Conservation (phyloP, 1,284 basidiomycete genomes). For the Kwoniella shivajii region DNA sequence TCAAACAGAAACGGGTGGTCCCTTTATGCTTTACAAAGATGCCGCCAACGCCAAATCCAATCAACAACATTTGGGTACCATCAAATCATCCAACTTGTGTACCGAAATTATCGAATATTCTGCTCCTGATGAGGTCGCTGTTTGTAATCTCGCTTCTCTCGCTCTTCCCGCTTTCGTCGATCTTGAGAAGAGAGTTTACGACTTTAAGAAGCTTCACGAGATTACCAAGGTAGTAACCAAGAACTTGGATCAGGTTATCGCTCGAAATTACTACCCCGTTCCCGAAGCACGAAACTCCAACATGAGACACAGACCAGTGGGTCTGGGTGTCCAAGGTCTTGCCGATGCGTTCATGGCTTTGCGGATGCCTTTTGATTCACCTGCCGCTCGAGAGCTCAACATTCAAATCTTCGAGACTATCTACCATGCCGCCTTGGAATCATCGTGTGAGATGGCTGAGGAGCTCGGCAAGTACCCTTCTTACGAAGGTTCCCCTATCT, state of each 20-base stretch:
- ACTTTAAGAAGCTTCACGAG: conserved; percentile 94
- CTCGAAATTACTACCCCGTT: conserved; percentile 73
- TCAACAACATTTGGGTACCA: conserved; percentile 97
- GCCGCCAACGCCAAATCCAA: conserved; percentile 91
- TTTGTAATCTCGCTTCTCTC: conserved; percentile 98
- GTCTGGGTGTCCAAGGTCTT: conserved; percentile 96
- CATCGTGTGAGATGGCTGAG: conserved; percentile 85
- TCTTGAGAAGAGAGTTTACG: conserved; percentile 62
- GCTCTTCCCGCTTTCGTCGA: conserved; percentile 87
- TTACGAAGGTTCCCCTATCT: conserved; percentile 88
- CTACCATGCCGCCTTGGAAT: conserved; percentile 93
- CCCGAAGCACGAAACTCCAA: conserved; percentile 89
- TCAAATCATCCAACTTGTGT: conserved; percentile 99
- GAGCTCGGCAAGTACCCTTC: conserved; percentile 85
- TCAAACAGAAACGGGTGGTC: conserved; percentile 96
- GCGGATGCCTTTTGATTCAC: conserved; percentile 92
- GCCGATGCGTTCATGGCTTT: conserved; percentile 99
- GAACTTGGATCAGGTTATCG: conserved; percentile 78
- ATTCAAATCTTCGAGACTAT: conserved; percentile 98
- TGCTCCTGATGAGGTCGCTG: conserved; percentile 95
- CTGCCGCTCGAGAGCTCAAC: conserved; percentile 85
- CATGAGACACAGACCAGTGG: conserved; percentile 97
- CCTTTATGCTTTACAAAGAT: conserved; percentile 99
- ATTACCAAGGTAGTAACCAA: conserved; percentile 88
- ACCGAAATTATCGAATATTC: conserved; percentile 99